These are phyloP conservation scores for Umbellularia californica DNA, from an alignment of 164 flowering plant genomes.

Conservation along the genomic window DNA sequence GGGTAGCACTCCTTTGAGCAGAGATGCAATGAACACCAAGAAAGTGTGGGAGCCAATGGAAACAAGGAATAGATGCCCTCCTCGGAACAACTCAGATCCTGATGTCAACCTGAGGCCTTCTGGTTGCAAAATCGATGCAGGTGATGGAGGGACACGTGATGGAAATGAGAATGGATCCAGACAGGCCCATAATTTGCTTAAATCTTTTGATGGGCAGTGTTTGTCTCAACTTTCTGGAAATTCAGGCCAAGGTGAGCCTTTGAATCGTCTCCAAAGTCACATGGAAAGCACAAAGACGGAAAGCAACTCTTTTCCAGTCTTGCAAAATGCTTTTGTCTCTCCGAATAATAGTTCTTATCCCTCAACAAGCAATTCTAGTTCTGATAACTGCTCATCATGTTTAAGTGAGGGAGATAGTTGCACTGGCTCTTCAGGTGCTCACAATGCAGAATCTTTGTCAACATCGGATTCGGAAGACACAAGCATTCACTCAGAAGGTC, in stretches of 20 bases:
- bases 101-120: constrained; percentile 50
- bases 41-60: constrained; percentile 92
- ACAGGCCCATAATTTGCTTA: constrained; percentile 14
- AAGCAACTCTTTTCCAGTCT: background rate
- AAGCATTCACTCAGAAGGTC: constrained; percentile 58
- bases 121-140: constrained; percentile 31
- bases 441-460: constrained; percentile 55
- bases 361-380: constrained; percentile 43
- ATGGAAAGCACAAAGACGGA: constrained; percentile 14
- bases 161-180: constrained; percentile 3
- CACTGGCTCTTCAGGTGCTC: constrained; percentile 48
- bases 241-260: background rate
- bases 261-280: background rate
- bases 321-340: background rate
- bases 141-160: constrained; percentile 9
- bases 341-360: constrained; percentile 24
- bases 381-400: constrained; percentile 81
- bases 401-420: constrained; percentile 82
- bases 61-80: constrained; percentile 49
- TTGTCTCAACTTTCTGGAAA: constrained; percentile 6
- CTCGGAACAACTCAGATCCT: constrained; percentile 63
- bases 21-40: constrained; percentile 43
- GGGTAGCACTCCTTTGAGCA: constrained; percentile 33
- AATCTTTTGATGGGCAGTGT: constrained; percentile 13
- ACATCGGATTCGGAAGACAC: constrained; percentile 85